Conservation (phyloP, 495 filamentous ascomycete genomes). For the Pyrenula aspistea region DNA sequence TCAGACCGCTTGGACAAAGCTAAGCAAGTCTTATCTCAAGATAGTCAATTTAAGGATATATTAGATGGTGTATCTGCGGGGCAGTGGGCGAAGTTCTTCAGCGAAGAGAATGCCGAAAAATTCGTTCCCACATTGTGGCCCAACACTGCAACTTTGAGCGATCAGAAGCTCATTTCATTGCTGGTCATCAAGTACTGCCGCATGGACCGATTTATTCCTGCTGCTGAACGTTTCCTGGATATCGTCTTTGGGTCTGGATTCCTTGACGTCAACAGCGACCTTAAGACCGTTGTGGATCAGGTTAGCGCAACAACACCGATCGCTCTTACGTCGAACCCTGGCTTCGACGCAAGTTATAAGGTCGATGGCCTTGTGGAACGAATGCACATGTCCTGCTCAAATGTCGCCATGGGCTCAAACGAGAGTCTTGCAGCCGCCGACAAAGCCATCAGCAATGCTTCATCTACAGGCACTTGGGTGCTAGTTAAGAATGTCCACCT, state of each 20-base stretch:
- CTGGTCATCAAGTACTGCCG: conserved; percentile 89
- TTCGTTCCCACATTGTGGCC: conserved; percentile 72
- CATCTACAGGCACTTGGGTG: conserved; percentile 89
- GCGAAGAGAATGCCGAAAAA: conserved; percentile 79
- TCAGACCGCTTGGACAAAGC: conserved; percentile 45
- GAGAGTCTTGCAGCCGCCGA: conserved; percentile 86
- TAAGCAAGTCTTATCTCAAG: conserved; percentile 47
- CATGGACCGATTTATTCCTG: conserved; percentile 86
- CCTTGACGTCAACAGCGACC: conserved; percentile 69
- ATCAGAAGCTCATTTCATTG: conserved; percentile 72
- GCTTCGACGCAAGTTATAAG: conserved; percentile 98
- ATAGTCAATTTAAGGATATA: conserved; percentile 47
- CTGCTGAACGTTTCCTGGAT: conserved; percentile 79
- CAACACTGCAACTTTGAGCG: conserved; percentile 45
- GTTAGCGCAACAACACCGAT: conserved; percentile 78
- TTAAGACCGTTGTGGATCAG: conserved; percentile 73
- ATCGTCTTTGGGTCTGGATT: conserved; percentile 78
- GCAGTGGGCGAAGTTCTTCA: conserved; percentile 70
- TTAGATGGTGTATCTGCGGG: conserved; percentile 30
- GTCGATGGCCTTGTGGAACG: conserved; percentile 88
- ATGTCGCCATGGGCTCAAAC: conserved; percentile 97
- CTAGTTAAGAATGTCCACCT: conserved; percentile 98
- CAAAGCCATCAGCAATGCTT: conserved; percentile 88
- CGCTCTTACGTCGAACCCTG: conserved; percentile 82
- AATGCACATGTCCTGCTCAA: conserved; percentile 69